phyloP scores from a whole-genome alignment of 768 basidiomycete genomes.

The Russula vinacea region DNA sequence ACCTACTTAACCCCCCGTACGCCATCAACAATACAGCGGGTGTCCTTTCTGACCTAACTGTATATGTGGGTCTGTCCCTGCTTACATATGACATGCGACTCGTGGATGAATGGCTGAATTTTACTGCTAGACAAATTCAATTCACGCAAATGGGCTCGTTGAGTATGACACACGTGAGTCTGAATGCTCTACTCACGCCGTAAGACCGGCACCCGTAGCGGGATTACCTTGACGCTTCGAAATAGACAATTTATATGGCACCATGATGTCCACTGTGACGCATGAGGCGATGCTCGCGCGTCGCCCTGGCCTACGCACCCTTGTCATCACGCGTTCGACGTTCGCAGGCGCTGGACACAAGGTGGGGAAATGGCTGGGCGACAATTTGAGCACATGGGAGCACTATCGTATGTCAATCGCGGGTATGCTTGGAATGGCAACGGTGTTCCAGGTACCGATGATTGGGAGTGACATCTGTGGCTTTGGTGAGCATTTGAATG shows the following conservation, averaged over 20 bases:
- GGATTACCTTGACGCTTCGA: neutral
- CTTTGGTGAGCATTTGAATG: constrained; percentile 43
- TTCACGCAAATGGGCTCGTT: constrained; percentile 54
- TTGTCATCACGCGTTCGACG: constrained; percentile 72
- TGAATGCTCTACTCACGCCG: neutral
- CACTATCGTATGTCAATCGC: constrained; percentile 60
- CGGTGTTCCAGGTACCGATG: constrained; percentile 68
- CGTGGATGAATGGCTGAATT: neutral
- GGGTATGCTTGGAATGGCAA: constrained; percentile 64
- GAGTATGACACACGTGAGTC: constrained; percentile 54
- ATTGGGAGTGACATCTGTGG: constrained; percentile 75
- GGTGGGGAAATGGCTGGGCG: constrained; percentile 75
- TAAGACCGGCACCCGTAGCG: neutral
- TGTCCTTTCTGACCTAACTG: constrained; percentile 51
- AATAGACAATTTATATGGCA: constrained; percentile 61
- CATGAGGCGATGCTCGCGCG: constrained; percentile 59
- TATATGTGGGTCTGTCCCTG: constrained; percentile 42
- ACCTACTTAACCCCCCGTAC: constrained; percentile 54
- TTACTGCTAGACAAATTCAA: constrained; percentile 36
- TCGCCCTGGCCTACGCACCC: constrained; percentile 55
- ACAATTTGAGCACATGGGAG: constrained; percentile 57
- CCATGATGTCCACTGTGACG: constrained; percentile 66
- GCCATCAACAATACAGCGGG: constrained; percentile 55
- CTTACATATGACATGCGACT: neutral
- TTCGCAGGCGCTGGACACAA: constrained; percentile 64